Conservation (phyloP, 352 stramenopile genomes). For the Phytophthora sp. region DNA sequence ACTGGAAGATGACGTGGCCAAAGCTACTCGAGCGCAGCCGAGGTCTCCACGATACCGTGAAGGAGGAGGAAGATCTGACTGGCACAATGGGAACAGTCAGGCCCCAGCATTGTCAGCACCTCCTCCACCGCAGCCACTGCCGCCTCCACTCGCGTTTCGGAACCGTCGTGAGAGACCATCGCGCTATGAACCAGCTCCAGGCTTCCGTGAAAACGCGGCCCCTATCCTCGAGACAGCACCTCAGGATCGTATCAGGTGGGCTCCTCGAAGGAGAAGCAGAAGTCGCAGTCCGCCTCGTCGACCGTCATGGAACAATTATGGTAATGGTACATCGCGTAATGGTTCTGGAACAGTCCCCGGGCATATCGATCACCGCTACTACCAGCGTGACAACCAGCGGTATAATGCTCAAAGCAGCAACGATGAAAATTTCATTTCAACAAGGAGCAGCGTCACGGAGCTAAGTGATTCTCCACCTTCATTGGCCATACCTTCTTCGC, state of each 20-base stretch:
- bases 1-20: conserved; percentile 33
- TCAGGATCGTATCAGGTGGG: conserved; percentile 27
- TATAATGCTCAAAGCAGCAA: conserved; percentile 7
- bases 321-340: background rate
- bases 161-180: conserved; percentile 27
- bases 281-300: conserved; percentile 38
- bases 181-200: conserved; percentile 31
- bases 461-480: background rate
- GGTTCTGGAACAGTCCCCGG: conserved; percentile 1
- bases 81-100: conserved; percentile 7
- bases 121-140: conserved; percentile 1
- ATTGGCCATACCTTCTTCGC: background rate
- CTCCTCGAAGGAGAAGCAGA: conserved; percentile 14
- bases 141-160: background rate
- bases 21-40: background rate
- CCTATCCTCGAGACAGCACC: conserved; percentile 12
- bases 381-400: background rate
- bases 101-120: background rate
- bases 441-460: conserved; percentile 1
- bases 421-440: background rate
- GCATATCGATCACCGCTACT: conserved; percentile 5
- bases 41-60: conserved; percentile 19
- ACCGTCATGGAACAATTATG: background rate
- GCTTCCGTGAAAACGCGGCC: background rate
- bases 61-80: background rate